Base-by-base conservation (phyloP, 2,329 filamentous ascomycete species). In the Alternaria angustiovoidea region DNA sequence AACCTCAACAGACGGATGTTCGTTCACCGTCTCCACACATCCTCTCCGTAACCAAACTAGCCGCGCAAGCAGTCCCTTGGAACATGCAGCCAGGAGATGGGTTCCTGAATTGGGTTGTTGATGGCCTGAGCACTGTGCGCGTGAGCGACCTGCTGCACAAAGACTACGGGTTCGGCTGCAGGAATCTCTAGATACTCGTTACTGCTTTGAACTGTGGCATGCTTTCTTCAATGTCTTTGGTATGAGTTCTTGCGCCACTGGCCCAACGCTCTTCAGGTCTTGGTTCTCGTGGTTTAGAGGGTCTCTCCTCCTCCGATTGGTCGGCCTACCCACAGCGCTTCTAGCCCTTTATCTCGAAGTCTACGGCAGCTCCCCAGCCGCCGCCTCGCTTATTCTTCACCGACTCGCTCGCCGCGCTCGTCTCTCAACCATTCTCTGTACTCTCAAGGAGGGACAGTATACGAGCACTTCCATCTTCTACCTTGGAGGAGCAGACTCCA, bases 311-410 rank as follows among this genome's bases (percentile, higher is more conserved):
- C 57, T 74, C 49, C 64, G 72, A 39, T 57, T 76, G 38, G 49
- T 74, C 20, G 68, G 72, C 60, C 56, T 75, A 7, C 72, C 75
- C 20, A 67, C 64, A 34, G 70, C 68, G 26, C 55, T 78, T 47
- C 59, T 77, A 53, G 66, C 69, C 53, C 65, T 76, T 30, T 72
- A 72, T 58, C 66, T 77, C 24, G 75, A 76, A 64, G 56, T 75
- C 30, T 67, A 70, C 62, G 67, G 70, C 38, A 66, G 58, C 61
- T 72, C 73, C 51, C 73, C 71, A 58, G 66, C 68, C 64, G 67
- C 69, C 49, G 63, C 70, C 41, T 72, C 72, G 66, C 70, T 75
- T 54, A 69, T 77, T 62, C 69, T 77, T 66, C 70, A 73, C 70
- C 76, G 75, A 49, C 71, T 77, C 56, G 70, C 68, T 41, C 70